Conservation (phyloP, 2,329 filamentous ascomycete genomes). For the Lasiodiplodia hormozganensis region DNA sequence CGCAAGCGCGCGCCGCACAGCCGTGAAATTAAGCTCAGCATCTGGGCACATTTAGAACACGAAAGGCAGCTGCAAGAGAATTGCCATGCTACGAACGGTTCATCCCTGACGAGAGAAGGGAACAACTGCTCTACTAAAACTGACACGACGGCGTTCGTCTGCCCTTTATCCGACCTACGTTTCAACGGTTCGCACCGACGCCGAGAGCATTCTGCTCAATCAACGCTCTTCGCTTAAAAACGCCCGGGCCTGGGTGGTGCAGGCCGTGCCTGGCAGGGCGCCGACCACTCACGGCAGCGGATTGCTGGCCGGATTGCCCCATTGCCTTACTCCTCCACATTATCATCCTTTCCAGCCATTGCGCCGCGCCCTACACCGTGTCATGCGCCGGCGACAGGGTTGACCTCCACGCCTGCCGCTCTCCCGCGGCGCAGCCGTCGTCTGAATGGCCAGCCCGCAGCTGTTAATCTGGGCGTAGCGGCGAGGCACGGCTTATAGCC, state of each 20-base stretch:
- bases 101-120: background rate
- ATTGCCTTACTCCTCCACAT: background rate
- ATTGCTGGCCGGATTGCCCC: background rate
- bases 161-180: background rate
- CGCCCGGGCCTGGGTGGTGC: background rate
- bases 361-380: background rate
- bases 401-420: slow-evolving; percentile 3
- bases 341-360: background rate
- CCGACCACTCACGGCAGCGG: slow-evolving; percentile 4
- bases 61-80: background rate
- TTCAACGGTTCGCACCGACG: background rate
- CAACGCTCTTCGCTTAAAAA: slow-evolving; percentile 1
- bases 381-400: slow-evolving; percentile 18
- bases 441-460: background rate
- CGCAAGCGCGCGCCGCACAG: background rate
- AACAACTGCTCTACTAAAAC: background rate
- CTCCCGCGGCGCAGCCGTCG: slow-evolving; percentile 1
- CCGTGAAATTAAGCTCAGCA: background rate
- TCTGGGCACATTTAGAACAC: background rate
- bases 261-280: background rate
- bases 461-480: background rate
- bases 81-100: background rate
- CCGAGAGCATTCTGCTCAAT: background rate
- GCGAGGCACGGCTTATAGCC: background rate
- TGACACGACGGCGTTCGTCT: background rate